These are phyloP conservation scores for Hymenoscyphus linearis DNA, from an alignment of 2,329 filamentous ascomycete species.

Conservation along the genomic window DNA sequence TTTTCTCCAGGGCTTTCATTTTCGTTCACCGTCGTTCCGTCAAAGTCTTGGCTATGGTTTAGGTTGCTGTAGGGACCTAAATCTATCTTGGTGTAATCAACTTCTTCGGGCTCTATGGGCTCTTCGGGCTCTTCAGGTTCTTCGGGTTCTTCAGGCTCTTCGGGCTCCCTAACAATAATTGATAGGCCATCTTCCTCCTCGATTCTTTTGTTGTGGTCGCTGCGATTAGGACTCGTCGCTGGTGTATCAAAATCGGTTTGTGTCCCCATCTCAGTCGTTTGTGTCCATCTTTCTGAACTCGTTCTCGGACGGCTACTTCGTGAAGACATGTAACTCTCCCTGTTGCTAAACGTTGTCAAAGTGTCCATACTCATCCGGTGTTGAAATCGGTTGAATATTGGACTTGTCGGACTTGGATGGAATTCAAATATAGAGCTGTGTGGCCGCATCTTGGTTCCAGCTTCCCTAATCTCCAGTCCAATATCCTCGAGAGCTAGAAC, in stretches of 20 bases:
- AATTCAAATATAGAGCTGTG: constrained; percentile 79
- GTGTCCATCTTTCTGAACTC: constrained; percentile 57
- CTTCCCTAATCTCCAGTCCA: constrained; percentile 83
- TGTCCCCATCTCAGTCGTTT: constrained; percentile 61
- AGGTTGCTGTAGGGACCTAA: constrained; percentile 37
- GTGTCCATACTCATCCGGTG: constrained; percentile 65
- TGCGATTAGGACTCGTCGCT: constrained; percentile 49
- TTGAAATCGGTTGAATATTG: constrained; percentile 49
- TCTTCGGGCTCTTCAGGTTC: constrained; percentile 47
- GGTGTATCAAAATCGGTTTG: constrained; percentile 55
- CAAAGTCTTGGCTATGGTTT: constrained; percentile 28
- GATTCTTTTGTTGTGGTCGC: constrained; percentile 34
- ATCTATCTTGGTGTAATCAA: constrained; percentile 57
- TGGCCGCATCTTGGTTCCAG: constrained; percentile 70
- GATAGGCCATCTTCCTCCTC: constrained; percentile 31
- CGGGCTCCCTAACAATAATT: constrained; percentile 32
- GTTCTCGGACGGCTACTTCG: constrained; percentile 43
- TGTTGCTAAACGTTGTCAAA: constrained; percentile 53
- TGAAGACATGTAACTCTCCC: constrained; percentile 70
- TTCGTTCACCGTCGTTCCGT: constrained; percentile 31
- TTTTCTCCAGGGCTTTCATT: constrained; percentile 20
- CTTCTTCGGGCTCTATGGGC: constrained; percentile 44
- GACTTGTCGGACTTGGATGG: constrained; percentile 69
- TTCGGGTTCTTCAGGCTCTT: too few relatives aligned
- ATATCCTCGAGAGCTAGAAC: constrained; percentile 87